Evolutionary conservation across 1,284 basidiomycete genomes (phyloP), one percentile per base, ranked within the genome.

Genomic region (Golubevia sp.): DNA sequence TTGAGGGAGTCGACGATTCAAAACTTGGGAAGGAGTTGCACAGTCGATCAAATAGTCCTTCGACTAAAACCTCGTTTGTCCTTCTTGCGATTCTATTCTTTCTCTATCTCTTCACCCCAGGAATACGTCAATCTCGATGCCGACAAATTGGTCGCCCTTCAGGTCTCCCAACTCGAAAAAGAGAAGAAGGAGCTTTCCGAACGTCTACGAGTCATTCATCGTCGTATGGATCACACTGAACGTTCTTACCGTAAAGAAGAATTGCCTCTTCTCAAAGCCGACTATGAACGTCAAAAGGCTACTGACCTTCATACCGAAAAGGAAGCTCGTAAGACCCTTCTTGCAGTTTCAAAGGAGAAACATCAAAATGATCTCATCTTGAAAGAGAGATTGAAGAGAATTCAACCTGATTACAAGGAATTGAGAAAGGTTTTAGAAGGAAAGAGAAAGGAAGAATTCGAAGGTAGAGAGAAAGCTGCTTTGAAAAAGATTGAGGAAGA

Each of bases 201-300:
- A 77, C 89, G 91, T 25, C 87, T 97, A 65, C 91, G 94, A 44
- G 89, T 95, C 70, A 88, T 92, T 59, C 85, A 90, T 62, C 97
- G 98, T 86, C 91, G 94, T 30, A 90, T 98, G 77, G 96, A 99
- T 82, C 95, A 99, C 85, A 85, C 93, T 80, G 96, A 99, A 86
- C 93, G 97, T 69, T 95, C 96, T 0, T 93, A 92, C 86, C 91
- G 96, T 71, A 93, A 94, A 85, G 94, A 95, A 68, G 97, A 98
- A 84, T 89, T 91, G 11, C 92, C 94, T 0, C 87, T 98, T 18
- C 88, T 98, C 50, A 88, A 88, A 1, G 86, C 92, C 71, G 96
- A 98, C 85, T 99, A 98, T 83, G 91, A 92, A 66, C 84, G 87
- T 1, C 96, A 99, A 84, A 86, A 87, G 56, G 89, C 89, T 0